phyloP scores from a whole-genome alignment of 768 basidiomycete genomes.

The Pleurotus cornucopiae region DNA sequence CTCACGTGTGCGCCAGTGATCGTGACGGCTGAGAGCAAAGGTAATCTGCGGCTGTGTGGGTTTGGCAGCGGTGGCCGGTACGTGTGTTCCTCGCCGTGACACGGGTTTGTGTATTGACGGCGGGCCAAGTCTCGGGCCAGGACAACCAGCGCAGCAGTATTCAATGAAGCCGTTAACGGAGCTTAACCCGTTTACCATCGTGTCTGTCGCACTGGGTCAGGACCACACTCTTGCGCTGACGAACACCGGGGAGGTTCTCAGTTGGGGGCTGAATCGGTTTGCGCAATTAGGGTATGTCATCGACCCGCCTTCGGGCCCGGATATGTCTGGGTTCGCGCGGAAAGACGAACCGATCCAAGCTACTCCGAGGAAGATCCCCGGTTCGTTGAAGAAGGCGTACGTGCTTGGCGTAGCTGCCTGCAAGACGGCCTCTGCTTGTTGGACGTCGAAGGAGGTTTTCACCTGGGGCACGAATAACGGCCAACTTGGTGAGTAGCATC shows the following conservation, averaged over 20 bases:
- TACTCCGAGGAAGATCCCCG: slow-evolving; percentile 69
- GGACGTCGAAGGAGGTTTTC: slow-evolving; percentile 68
- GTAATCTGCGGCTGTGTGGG: slow-evolving; percentile 83
- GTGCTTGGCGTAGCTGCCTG: slow-evolving; percentile 84
- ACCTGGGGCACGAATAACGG: slow-evolving; percentile 95
- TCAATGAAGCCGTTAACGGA: slow-evolving; percentile 57
- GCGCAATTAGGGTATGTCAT: slow-evolving; percentile 84
- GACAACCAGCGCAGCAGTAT: slow-evolving; percentile 74
- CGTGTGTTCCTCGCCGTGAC: slow-evolving; percentile 14
- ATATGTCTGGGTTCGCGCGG: slow-evolving; percentile 30
- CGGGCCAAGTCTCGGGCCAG: slow-evolving; percentile 58
- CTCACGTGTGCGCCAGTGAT: slow-evolving; percentile 29
- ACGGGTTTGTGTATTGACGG: background rate
- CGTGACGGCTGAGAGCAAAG: slow-evolving; percentile 67
- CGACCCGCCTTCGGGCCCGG: slow-evolving; percentile 36
- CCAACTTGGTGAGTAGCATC: slow-evolving; percentile 64
- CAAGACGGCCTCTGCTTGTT: slow-evolving; percentile 84
- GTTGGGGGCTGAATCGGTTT: slow-evolving; percentile 90
- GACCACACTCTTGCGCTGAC: slow-evolving; percentile 93
- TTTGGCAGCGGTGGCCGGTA: slow-evolving; percentile 86
- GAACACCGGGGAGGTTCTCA: slow-evolving; percentile 73
- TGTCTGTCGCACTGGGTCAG: slow-evolving; percentile 79
- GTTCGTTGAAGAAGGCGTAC: slow-evolving; percentile 70
- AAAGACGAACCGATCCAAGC: slow-evolving; percentile 75
- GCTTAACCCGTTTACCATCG: slow-evolving; percentile 46